Base-by-base conservation (phyloP, 139 green algal species). In the Dunaliella primolecta region DNA sequence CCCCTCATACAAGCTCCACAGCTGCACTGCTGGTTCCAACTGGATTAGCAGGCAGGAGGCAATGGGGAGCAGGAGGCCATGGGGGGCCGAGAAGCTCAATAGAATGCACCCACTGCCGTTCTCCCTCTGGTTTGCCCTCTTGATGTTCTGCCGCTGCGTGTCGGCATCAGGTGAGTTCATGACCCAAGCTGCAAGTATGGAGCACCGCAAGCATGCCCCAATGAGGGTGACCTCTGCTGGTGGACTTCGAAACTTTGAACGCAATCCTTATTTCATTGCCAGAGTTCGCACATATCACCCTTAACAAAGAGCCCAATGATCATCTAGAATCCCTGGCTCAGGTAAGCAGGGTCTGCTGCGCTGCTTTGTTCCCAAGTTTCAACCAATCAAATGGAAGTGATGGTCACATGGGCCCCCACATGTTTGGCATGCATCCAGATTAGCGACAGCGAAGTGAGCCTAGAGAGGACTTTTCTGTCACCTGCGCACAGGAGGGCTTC, bases 381-480 rank as follows among this genome's bases (percentile, higher is more conserved):
- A 2, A 23, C 25, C 78, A 1, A 30, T 15, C 34, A 38, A 29
- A 36, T 3, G 29, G 20, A 31, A 36, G 27, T 34, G 78, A 36
- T 74, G 35, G 36, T 1, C 34, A 32, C 78, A 33, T 71, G 7
- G 75, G 3, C 38, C n/a, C 46, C 37, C 25, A n/a, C 38, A 37
- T 20, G 30, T 1, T n/a, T n/a, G n/a, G n/a, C n/a, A n/a, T n/a
- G n/a, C 30, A 1, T 78, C 21, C 90, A 95, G 90, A 87, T 95
- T 32, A 94, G 85, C 72, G 94, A 97, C 84, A 88, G 36, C 1
- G 78, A 89, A 20, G 87, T 56, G 36, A 91, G 86, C 57, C 83
- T 97, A 25, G 89, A 87, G 0, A 85, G 94, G 0, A 95, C 92
- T 11, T 97, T 93, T 75, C 57, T 96, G 1, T 95, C 91, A 64